Evolutionary conservation across 2,329 filamentous ascomycete species (phyloP).

Genomic region (Scleromitrula shiraiana): DNA sequence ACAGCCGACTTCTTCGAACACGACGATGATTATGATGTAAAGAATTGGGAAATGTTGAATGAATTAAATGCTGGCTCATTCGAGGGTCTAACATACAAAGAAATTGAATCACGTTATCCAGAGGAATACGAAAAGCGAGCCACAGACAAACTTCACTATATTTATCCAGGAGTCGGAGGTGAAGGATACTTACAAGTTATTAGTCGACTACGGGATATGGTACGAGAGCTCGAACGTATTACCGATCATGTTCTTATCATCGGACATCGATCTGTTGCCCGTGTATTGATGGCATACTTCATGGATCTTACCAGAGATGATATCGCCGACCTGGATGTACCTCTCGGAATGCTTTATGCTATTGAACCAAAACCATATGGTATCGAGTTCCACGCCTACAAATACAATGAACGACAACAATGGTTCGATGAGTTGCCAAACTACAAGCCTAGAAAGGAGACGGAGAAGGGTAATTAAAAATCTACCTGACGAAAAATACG

Average conservation of each 20-base stretch:
- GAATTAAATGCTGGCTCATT: conserved; percentile 90
- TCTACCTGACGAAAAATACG: too few relatives aligned
- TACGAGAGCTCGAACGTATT: conserved; percentile 94
- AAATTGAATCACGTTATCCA: conserved; percentile 71
- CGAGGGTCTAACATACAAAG: conserved; percentile 89
- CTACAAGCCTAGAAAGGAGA: conserved; percentile 62
- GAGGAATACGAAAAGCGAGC: conserved; percentile 76
- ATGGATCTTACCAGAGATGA: conserved; percentile 84
- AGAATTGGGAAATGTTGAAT: conserved; percentile 97
- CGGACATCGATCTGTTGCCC: conserved; percentile 83
- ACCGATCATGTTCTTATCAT: conserved; percentile 91
- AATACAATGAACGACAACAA: conserved; percentile 68
- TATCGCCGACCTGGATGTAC: conserved; percentile 90
- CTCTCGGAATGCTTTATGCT: conserved; percentile 86
- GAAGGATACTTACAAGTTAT: conserved; percentile 97
- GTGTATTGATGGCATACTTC: conserved; percentile 93
- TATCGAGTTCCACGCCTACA: conserved; percentile 92
- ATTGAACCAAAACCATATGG: conserved; percentile 97
- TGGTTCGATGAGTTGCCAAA: conserved; percentile 84
- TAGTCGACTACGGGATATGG: conserved; percentile 88
- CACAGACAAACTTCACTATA: conserved; percentile 86
- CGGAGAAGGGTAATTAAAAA: conserved; percentile 23
- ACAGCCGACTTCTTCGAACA: conserved; percentile 81
- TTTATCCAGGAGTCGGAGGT: conserved; percentile 90
- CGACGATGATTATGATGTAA: conserved; percentile 92